A percentile compares a stretch with the other conserved stretches of the same genome.
Conservation (phyloP, 306 rosid genomes). For the Sicyos edulis region DNA sequence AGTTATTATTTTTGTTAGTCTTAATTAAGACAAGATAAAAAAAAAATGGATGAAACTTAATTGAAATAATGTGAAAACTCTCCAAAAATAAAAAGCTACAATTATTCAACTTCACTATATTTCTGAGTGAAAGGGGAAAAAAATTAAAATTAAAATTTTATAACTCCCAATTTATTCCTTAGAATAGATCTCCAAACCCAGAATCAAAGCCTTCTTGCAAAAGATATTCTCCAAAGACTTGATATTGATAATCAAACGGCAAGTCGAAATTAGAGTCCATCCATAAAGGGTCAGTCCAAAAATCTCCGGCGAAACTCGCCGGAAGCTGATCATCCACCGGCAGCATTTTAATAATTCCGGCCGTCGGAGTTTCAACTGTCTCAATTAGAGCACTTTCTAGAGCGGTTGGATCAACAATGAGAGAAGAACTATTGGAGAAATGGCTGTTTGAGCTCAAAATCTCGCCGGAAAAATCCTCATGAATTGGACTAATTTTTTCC, state of each 20-base stretch:
- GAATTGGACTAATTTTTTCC: not conserved
- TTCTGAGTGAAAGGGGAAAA: too few relatives aligned
- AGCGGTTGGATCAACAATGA: too few relatives aligned
- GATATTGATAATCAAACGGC: not conserved
- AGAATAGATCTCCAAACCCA: too few relatives aligned
- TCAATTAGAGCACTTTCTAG: not conserved
- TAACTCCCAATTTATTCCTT: too few relatives aligned
- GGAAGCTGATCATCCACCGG: not conserved
- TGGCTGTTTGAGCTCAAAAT: not conserved
- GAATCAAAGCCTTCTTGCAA: not conserved
- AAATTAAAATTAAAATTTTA: too few relatives aligned
- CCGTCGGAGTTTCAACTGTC: not conserved
- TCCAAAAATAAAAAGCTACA: too few relatives aligned
- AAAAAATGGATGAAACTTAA: too few relatives aligned
- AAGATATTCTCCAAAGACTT: not conserved
- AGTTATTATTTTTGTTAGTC: too few relatives aligned
- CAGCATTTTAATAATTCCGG: not conserved
- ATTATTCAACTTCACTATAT: too few relatives aligned
- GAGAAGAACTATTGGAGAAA: not conserved
- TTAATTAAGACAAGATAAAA: too few relatives aligned
- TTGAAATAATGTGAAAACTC: too few relatives aligned
- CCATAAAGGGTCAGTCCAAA: constrained; percentile 16
- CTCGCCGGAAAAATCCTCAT: not conserved
- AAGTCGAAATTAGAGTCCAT: not conserved
- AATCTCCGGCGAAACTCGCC: not conserved